Conservation (phyloP, 1,284 basidiomycete species). For the Puccinia coronata region DNA sequence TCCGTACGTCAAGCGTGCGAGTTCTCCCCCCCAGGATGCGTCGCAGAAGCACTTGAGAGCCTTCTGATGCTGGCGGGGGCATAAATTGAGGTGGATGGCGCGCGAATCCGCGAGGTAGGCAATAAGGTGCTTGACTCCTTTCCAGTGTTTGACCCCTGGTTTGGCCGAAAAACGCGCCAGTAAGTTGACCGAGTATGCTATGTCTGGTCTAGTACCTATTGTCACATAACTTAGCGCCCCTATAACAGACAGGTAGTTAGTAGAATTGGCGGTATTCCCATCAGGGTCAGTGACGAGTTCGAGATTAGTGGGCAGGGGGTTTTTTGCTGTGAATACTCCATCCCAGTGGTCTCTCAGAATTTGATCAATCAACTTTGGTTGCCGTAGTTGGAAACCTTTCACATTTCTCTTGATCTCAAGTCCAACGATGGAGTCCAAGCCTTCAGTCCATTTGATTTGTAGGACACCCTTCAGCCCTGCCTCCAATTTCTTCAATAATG, state of each 20-base stretch:
- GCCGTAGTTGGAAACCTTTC: not conserved
- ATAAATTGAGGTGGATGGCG: too few species aligned
- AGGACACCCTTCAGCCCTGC: too few species aligned
- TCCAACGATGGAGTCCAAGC: slow-evolving; percentile 3
- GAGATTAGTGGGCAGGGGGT: not conserved
- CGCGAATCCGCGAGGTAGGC: too few species aligned
- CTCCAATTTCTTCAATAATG: not conserved
- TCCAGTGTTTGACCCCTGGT: not conserved
- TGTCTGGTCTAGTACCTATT: not conserved
- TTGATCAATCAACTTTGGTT: not conserved
- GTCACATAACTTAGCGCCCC: not conserved
- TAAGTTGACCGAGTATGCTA: not conserved
- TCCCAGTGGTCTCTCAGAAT: not conserved
- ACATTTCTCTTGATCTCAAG: not conserved
- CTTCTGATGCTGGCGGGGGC: too few species aligned
- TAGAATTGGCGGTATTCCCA: too few species aligned
- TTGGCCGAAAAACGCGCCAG: not conserved
- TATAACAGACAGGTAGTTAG: not conserved
- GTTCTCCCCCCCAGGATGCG: too few species aligned
- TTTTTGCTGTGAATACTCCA: not conserved
- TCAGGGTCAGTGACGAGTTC: not conserved
- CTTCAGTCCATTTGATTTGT: not conserved
- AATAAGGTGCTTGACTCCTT: not conserved
- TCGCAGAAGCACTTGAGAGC: too few species aligned
- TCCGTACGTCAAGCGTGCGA: too few species aligned